Conservation (phyloP, 129 eudicot species). For the Dittrichia graveolens region DNA sequence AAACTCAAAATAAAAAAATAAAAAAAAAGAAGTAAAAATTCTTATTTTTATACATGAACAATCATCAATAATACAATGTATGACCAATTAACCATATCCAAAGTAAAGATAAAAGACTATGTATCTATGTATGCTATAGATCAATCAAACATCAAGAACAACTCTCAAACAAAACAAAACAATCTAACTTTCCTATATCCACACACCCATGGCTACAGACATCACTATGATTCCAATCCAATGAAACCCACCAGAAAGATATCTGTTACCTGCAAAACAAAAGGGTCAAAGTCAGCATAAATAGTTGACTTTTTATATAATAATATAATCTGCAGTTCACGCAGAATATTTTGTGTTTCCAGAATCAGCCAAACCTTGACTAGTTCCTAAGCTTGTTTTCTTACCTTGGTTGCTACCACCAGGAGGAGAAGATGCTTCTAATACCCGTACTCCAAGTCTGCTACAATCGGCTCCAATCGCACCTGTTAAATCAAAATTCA, state of each 20-base stretch:
- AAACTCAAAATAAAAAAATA: too few species aligned
- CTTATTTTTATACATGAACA: neutral
- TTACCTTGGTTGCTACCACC: conserved; percentile 48
- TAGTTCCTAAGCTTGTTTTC: conserved; percentile 15
- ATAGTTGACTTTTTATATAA: neutral
- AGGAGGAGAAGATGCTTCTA: conserved; percentile 37
- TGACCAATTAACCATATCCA: neutral
- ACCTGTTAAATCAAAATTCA: conserved; percentile 41
- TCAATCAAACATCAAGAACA: conserved; percentile 4
- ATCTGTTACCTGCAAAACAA: conserved; percentile 40
- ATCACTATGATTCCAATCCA: conserved; percentile 47
- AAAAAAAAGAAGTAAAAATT: too few species aligned
- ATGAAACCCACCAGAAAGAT: conserved; percentile 45
- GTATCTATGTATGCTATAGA: neutral
- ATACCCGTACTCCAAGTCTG: conserved; percentile 55
- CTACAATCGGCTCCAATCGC: conserved; percentile 66
- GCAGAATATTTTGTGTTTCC: neutral
- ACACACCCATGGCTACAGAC: conserved; percentile 36
- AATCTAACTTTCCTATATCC: conserved; percentile 31
- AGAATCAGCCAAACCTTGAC: conserved; percentile 21
- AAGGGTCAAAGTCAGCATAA: conserved; percentile 20
- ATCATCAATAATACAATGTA: neutral
- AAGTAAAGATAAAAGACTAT: neutral
- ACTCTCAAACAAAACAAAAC: conserved; percentile 12
- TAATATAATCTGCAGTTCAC: neutral